Evolutionary conservation across 495 filamentous ascomycete genomes (phyloP).

Genomic region (Darksidea phi): DNA sequence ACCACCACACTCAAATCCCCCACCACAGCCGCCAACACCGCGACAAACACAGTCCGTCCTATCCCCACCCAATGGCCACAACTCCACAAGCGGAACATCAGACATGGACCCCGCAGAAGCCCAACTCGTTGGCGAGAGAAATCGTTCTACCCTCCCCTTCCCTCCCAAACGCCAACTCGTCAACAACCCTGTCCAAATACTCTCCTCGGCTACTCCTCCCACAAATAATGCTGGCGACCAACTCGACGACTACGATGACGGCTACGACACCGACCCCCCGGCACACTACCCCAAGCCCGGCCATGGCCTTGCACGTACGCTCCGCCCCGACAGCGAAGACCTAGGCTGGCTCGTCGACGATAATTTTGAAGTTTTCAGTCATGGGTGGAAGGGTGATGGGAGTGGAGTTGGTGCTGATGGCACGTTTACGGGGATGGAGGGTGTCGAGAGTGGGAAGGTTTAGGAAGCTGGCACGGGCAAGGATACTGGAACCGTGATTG

Average conservation of each 20-base stretch:
- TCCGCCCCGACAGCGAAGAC: conserved; percentile 44
- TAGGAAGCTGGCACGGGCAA: neutral
- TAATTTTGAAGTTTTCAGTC: conserved; percentile 44
- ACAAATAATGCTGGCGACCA: neutral
- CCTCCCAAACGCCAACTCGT: conserved; percentile 1
- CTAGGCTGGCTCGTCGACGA: conserved; percentile 45
- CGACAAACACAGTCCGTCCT: neutral
- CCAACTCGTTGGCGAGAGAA: conserved; percentile 31
- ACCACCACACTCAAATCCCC: neutral
- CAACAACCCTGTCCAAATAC: conserved; percentile 1
- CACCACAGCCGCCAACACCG: conserved; percentile 7
- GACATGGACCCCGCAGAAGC: conserved; percentile 37
- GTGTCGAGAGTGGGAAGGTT: neutral
- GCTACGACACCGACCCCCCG: conserved; percentile 42
- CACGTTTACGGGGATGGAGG: conserved; percentile 13
- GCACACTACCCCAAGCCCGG: conserved; percentile 44
- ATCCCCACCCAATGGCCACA: conserved; percentile 11
- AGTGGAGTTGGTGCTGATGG: conserved; percentile 22
- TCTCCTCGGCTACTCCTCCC: neutral
- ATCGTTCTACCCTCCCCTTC: neutral
- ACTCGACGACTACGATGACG: conserved; percentile 33
- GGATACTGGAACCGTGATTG: too few species aligned
- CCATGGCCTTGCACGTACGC: conserved; percentile 41
- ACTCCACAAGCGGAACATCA: conserved; percentile 20
- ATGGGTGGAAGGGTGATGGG: conserved; percentile 37